Conservation (phyloP, 78 protist genomes). For the Polysphondylium violaceum region DNA sequence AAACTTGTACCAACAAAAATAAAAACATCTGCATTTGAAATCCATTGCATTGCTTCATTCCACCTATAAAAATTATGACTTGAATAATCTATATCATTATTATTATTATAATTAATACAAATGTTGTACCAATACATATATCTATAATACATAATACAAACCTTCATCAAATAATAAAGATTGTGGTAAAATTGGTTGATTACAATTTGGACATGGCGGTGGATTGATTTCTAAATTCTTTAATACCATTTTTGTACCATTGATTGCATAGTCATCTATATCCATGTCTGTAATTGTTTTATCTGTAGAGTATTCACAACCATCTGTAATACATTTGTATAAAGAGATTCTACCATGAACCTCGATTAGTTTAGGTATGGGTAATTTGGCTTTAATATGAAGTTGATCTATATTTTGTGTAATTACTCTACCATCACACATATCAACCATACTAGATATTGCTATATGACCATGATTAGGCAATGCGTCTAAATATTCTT, state of each 20-base stretch:
- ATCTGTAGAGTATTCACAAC: conserved; percentile 30
- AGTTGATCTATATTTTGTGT: conserved; percentile 79
- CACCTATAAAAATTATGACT: conserved; percentile 49
- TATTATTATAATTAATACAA: neutral
- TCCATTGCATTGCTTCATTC: conserved; percentile 71
- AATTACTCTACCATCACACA: conserved; percentile 29
- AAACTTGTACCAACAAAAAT: conserved; percentile 46
- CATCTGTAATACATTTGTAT: conserved; percentile 67
- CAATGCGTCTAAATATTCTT: conserved; percentile 61
- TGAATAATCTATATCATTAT: no score
- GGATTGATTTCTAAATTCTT: conserved; percentile 56
- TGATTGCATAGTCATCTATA: conserved; percentile 39
- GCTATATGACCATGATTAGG: conserved; percentile 79
- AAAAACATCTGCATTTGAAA: conserved; percentile 30
- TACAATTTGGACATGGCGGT: conserved; percentile 66
- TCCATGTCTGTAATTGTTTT: conserved; percentile 35
- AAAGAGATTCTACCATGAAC: conserved; percentile 76
- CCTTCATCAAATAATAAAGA: conserved; percentile 76
- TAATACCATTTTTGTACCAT: conserved; percentile 47
- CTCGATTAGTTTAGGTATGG: conserved; percentile 38
- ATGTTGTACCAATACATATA: neutral
- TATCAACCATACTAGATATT: conserved; percentile 26
- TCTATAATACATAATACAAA: neutral
- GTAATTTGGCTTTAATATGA: conserved; percentile 42
- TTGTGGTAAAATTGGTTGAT: conserved; percentile 60